phyloP scores from a whole-genome alignment of 2,329 filamentous ascomycete genomes.

The Venturia pyrina region DNA sequence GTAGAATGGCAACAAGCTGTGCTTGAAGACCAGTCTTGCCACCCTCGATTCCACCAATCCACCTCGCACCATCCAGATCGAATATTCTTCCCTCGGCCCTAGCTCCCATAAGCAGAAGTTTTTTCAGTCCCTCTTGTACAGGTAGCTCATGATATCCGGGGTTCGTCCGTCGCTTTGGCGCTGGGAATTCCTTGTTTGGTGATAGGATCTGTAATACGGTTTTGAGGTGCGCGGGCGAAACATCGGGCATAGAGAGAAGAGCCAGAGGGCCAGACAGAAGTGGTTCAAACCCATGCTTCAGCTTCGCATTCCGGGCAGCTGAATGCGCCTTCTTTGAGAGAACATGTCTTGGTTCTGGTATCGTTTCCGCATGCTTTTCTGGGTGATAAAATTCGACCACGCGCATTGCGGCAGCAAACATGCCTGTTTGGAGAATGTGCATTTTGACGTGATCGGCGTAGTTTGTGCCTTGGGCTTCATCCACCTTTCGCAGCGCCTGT shows the following conservation, averaged over 20 bases:
- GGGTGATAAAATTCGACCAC: conserved; percentile 67
- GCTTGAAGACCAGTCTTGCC: conserved; percentile 71
- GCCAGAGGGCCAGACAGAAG: conserved; percentile 75
- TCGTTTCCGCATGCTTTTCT: conserved; percentile 24
- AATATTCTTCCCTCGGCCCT: conserved; percentile 79
- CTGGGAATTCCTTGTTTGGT: conserved; percentile 64
- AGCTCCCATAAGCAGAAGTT: conserved; percentile 77
- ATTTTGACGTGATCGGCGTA: conserved; percentile 59
- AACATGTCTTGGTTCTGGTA: conserved; percentile 48
- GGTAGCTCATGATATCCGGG: conserved; percentile 71
- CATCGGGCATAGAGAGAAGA: conserved; percentile 66
- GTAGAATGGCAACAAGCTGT: conserved; percentile 72
- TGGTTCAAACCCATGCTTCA: conserved; percentile 47
- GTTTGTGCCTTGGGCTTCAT: conserved; percentile 54
- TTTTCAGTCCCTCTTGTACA: conserved; percentile 74
- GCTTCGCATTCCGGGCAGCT: conserved; percentile 20
- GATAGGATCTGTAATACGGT: conserved; percentile 69
- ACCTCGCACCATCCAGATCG: conserved; percentile 60
- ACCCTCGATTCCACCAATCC: conserved; percentile 68
- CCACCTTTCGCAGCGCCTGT: conserved; percentile 51
- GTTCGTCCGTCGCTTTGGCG: conserved; percentile 63
- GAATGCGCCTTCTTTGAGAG: conserved; percentile 47
- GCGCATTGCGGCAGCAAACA: conserved; percentile 75
- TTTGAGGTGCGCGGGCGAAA: conserved; percentile 76
- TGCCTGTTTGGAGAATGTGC: conserved; percentile 78